phyloP scores from a whole-genome alignment of 2,329 filamentous ascomycete species.

The Fusarium graminum region DNA sequence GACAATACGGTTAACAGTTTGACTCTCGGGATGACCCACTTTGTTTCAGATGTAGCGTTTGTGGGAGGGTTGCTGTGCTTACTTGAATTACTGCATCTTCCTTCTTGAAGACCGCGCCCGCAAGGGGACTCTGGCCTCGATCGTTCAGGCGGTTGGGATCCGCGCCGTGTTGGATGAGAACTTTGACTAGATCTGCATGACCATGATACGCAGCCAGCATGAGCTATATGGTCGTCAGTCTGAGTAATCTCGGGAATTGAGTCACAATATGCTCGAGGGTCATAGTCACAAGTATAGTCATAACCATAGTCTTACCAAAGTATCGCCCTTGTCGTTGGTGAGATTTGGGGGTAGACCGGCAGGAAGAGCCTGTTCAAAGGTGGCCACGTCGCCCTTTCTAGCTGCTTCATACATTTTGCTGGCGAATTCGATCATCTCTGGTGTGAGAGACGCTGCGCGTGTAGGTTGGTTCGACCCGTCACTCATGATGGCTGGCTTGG shows the following conservation, averaged over 20 bases:
- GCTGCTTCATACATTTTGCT: constrained; percentile 76
- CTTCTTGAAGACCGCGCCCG: constrained; percentile 80
- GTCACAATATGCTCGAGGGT: constrained; percentile 4
- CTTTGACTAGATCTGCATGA: constrained; percentile 69
- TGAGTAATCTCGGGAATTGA: background rate
- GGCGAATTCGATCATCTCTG: constrained; percentile 75
- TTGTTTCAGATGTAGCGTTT: background rate
- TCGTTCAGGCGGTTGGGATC: constrained; percentile 78
- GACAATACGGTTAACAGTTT: background rate
- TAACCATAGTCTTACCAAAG: constrained; percentile 59
- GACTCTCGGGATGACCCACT: background rate
- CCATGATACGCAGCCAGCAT: constrained; percentile 82
- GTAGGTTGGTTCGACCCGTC: constrained; percentile 31
- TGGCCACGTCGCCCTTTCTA: constrained; percentile 67
- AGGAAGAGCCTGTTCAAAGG: constrained; percentile 73
- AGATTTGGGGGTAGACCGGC: constrained; percentile 77
- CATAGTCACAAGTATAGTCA: constrained; percentile 39
- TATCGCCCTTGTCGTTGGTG: constrained; percentile 80
- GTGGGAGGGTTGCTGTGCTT: constrained; percentile 5
- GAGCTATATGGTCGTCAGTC: constrained; percentile 58
- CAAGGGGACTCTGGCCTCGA: constrained; percentile 75
- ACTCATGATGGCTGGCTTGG: constrained; percentile 25
- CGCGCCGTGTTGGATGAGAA: constrained; percentile 72
- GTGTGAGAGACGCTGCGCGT: constrained; percentile 60
- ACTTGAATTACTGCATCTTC: constrained; percentile 74